Base-by-base conservation (phyloP, 2,329 filamentous ascomycete species). In the Aspergillus cejpii region DNA sequence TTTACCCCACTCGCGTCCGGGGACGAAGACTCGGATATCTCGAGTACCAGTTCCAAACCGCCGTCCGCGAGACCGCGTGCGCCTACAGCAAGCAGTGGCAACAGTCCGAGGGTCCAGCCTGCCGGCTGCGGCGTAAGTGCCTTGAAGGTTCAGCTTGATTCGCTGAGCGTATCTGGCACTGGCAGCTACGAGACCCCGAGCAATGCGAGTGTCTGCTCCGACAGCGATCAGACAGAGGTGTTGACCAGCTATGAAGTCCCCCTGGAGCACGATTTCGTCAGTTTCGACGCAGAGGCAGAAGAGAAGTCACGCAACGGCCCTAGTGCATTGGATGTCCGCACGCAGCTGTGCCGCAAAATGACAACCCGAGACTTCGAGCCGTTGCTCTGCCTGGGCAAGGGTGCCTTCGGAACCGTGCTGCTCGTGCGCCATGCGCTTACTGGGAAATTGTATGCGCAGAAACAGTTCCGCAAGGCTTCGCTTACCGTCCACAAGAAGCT, bases 381-480 rank as follows among this genome's bases (percentile, higher is more conserved):
- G 8, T 72, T 98, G 40, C 86, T 87, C 39, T 97, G 91, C 66
- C 82, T 98, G 17, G 94, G 94, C 45, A 97, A 97, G 64, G 92
- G 92, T 39, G 89, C 92, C 11, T 98, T 92, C 63, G 92, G 92
- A 27, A 98, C 91, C 0, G 94, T 98, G 8, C 73, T 95, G 37
- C 77, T 98, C 21, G 94, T 98, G 49, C 92, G 90, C 70, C 91
- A 98, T 70, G 81, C 81, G 40, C 73, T 80, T 23, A 96, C 90
- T 1, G 92, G 92, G 33, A 83, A 87, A 34, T 78, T 98, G 4
- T 98, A 90, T 61, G 94, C 92, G 1, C 94, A 98, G 72, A 98
- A 98, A 74, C 91, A 97, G 69, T 92, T 98, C 71, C 92, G 91
- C 66, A 98, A 98, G 71, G 92, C 94, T 0, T 94, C 89, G 6